These are phyloP conservation scores for Neoconidiobolus thromboides DNA, from an alignment of 371 early-diverging fungal genomes.

Conservation along the genomic window DNA sequence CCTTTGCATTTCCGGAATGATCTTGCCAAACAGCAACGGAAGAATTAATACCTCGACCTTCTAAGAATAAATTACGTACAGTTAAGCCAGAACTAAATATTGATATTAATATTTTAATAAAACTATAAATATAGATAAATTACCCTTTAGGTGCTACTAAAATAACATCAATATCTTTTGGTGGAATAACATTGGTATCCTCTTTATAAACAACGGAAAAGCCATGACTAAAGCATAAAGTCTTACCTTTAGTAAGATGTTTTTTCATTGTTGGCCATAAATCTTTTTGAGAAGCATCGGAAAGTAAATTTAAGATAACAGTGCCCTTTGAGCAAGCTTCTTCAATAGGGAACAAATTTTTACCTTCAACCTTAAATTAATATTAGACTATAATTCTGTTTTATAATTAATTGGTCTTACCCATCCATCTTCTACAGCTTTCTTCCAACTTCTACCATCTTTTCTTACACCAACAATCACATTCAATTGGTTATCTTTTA, in stretches of 20 bases:
- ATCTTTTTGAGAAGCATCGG: conserved; percentile 89
- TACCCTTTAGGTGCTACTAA: conserved; percentile 87
- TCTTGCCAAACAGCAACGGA: conserved; percentile 92
- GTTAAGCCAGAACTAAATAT: conserved; percentile 68
- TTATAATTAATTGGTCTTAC: conserved; percentile 10
- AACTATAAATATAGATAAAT: neutral
- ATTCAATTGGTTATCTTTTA: conserved; percentile 89
- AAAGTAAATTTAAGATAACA: conserved; percentile 87
- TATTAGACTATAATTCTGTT: neutral
- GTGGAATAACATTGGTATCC: conserved; percentile 78
- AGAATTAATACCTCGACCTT: conserved; percentile 94
- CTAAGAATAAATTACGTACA: conserved; percentile 86
- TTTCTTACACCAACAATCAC: conserved; percentile 91
- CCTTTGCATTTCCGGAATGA: conserved; percentile 77
- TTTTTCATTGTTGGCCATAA: conserved; percentile 81
- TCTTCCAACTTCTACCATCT: conserved; percentile 76
- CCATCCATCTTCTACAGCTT: conserved; percentile 91
- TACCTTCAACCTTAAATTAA: conserved; percentile 60
- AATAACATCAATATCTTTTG: conserved; percentile 85
- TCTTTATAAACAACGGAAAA: conserved; percentile 88
- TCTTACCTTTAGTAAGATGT: conserved; percentile 87
- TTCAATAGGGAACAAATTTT: conserved; percentile 84
- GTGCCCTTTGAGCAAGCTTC: conserved; percentile 81
- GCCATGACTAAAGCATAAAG: conserved; percentile 94
- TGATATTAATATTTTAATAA: neutral